Evolutionary conservation across 805 yeast genomes (phyloP), one percentile per base, ranked within the genome.

Genomic region (Barnettozyma sucrosica): DNA sequence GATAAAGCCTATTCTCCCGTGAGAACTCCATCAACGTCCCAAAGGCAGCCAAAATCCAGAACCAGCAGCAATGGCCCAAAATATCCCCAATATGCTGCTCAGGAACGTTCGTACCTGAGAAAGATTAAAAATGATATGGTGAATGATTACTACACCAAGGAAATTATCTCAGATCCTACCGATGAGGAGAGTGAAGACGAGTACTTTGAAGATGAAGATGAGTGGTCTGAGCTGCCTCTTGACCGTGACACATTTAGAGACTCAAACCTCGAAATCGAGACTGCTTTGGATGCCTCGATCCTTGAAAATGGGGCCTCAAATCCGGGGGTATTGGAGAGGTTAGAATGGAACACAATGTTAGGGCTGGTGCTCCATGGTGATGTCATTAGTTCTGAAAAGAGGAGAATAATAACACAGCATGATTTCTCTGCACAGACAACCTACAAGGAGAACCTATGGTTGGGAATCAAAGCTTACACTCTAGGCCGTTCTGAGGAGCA

Each of bases 301-400:
- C 21, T 55, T 10, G 60, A 58, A 16, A 46, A 49, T 26, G 51
- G 55, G 5, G 49, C 58, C 41, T 58, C 65, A 4, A 65, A 67
- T 46, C 66, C 70, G 7, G 54, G 58, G 21, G 80, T 83, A 7
- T 58, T 81, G 10, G 97, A 89, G 61, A 74, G 98, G 43, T 70
- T 90, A 11, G 96, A 89, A 66, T 93, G 99, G 99, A 98, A 93
- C 66, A 79, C 92, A 0, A 89, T 93, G 96, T 72, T 93, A 43
- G 77, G 86, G 10, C 77, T 89, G 3, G 98, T 93, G 4, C 75
- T 93, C 32, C 92, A 95, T 3, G 98, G 99, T 55, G 98, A 93
- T 65, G 96, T 93, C 46, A 89, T 93, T 19, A 78, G 84, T 32
- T 83, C 92, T 11, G 99, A 93, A 60, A 93, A 92, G 66, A 83